Percentiles rank a stretch among this genome's conserved stretches.
phyloP scores from a whole-genome alignment of 208 protist genomes.

The Crithidia brevicula region DNA sequence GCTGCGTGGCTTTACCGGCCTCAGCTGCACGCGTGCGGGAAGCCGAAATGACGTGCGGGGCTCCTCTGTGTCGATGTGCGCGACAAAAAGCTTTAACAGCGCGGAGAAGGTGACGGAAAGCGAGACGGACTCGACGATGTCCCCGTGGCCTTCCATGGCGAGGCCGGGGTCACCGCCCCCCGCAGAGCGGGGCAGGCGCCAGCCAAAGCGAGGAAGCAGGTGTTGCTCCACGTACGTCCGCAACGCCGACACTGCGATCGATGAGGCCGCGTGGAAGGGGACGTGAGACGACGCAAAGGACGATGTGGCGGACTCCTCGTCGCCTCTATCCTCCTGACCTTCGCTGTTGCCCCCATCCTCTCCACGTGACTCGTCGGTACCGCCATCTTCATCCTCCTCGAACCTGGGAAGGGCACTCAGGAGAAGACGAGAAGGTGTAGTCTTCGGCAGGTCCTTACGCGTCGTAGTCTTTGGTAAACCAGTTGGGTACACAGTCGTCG shows the following conservation, averaged over 20 bases:
- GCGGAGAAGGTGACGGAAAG: constrained; percentile 23
- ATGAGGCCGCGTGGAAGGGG: background rate
- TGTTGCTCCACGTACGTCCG: constrained; percentile 21
- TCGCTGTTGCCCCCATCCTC: no score
- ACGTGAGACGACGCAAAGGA: background rate
- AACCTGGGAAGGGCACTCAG: constrained; percentile 5
- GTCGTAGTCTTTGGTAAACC: no score
- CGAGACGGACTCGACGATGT: constrained; percentile 15
- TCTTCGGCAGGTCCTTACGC: no score
- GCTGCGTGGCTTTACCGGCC: background rate
- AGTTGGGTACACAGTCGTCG: no score
- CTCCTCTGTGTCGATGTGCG: constrained; percentile 36
- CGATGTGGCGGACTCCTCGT: background rate
- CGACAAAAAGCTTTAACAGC: constrained; percentile 34
- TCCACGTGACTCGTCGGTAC: background rate
- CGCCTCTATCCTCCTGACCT: background rate
- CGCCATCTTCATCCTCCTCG: background rate
- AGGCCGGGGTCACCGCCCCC: background rate
- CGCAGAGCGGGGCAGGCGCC: constrained; percentile 1
- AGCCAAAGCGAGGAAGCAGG: constrained; percentile 31
- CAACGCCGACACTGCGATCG: constrained; percentile 17
- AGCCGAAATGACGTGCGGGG: constrained; percentile 34
- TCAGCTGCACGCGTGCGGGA: constrained; percentile 23
- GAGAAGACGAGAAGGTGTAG: no score
- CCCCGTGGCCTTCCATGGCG: background rate